A percentile compares a stretch with the other conserved stretches of the same genome.
These are phyloP conservation scores for Neopestalotiopsis sp. DNA, from an alignment of 2,329 filamentous ascomycete genomes.

Conservation along the genomic window DNA sequence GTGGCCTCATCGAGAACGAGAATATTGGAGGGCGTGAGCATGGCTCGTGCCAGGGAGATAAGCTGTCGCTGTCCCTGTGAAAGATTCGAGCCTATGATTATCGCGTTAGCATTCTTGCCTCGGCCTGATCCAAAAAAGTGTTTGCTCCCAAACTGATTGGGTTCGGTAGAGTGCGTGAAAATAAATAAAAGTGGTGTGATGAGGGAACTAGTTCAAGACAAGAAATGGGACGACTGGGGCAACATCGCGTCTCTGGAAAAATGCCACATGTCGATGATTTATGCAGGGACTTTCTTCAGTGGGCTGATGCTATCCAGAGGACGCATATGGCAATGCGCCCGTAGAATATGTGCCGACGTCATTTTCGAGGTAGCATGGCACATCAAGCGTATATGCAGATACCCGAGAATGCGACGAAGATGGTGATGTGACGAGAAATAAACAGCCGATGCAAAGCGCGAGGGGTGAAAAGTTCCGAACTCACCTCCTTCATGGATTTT, in stretches of 20 bases:
- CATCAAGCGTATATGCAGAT: constrained; percentile 29
- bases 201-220: background rate
- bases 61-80: constrained; percentile 95
- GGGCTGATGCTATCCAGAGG: constrained; percentile 14
- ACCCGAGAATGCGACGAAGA: constrained; percentile 34
- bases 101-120: background rate
- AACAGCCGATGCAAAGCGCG: constrained; percentile 34
- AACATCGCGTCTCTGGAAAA: constrained; percentile 18
- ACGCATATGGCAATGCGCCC: constrained; percentile 20
- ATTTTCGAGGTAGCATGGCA: constrained; percentile 21
- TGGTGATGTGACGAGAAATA: constrained; percentile 24
- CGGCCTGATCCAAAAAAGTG: background rate
- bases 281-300: constrained; percentile 37
- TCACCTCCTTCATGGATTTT: constrained; percentile 91
- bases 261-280: constrained; percentile 37
- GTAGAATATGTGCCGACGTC: constrained; percentile 24
- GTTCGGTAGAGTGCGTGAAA: constrained; percentile 15
- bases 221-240: background rate
- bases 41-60: constrained; percentile 88
- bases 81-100: constrained; percentile 78
- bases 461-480: constrained; percentile 40
- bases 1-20: constrained; percentile 97
- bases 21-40: constrained; percentile 96
- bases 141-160: constrained; percentile 16
- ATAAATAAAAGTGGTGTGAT: constrained; percentile 2